phyloP scores from a whole-genome alignment of 768 basidiomycete species.

The Phaeotremella skinneri region DNA sequence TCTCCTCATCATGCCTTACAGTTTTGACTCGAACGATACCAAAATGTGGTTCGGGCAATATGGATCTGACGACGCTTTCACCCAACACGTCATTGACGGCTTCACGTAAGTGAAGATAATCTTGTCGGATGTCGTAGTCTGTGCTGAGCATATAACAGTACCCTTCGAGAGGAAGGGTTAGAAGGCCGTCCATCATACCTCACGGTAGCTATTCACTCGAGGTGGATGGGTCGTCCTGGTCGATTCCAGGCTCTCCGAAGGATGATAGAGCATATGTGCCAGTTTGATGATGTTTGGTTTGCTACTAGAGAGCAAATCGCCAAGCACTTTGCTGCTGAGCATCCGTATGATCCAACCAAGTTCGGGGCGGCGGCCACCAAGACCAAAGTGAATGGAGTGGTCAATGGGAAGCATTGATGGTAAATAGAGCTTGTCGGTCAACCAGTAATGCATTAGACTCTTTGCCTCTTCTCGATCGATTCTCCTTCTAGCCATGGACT shows the following conservation, averaged over 20 bases:
- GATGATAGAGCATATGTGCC: slow-evolving; percentile 31
- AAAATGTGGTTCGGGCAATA: slow-evolving; percentile 31
- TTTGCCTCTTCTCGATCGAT: too few relatives aligned
- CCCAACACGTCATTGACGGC: slow-evolving; percentile 16
- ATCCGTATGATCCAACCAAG: slow-evolving; percentile 21
- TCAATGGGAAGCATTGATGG: not conserved
- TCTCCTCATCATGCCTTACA: slow-evolving; percentile 40
- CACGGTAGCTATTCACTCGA: slow-evolving; percentile 35
- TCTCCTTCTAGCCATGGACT: too few relatives aligned
- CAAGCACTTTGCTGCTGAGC: slow-evolving; percentile 26
- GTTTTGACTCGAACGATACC: slow-evolving; percentile 37
- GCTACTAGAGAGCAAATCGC: slow-evolving; percentile 42
- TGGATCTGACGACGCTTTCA: slow-evolving; percentile 21
- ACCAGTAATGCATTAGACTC: too few relatives aligned
- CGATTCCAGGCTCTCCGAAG: slow-evolving; percentile 35
- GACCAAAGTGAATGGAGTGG: not conserved
- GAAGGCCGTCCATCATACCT: slow-evolving; percentile 32
- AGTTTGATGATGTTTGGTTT: slow-evolving; percentile 42
- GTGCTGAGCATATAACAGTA: slow-evolving; percentile 6
- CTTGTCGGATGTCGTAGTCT: not conserved
- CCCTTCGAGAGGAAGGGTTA: slow-evolving; percentile 32
- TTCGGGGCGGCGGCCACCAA: not conserved
- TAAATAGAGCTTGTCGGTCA: too few relatives aligned
- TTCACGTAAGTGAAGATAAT: slow-evolving; percentile 15
- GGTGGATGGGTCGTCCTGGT: slow-evolving; percentile 43